These are phyloP conservation scores for Alopecurus myosuroides DNA, from an alignment of 176 grass and related monocot species.

Conservation along the genomic window DNA sequence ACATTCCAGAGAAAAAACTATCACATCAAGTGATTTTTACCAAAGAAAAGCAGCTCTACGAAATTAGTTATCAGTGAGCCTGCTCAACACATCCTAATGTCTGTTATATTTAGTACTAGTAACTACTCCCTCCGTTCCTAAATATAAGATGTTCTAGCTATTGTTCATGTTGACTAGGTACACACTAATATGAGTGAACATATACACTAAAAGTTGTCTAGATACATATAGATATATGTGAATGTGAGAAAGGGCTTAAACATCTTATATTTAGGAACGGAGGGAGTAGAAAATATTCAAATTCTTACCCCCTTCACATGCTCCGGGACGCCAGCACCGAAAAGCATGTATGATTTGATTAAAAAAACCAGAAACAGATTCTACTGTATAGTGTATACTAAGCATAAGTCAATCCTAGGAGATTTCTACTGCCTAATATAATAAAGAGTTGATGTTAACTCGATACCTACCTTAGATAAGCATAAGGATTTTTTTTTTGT, in stretches of 20 bases:
- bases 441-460: conserved; percentile 24
- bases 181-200: too few species aligned
- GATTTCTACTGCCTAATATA: not conserved
- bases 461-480: conserved; percentile 4
- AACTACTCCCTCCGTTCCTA: too few species aligned
- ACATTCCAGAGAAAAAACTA: not conserved
- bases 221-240: too few species aligned
- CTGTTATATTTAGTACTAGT: not conserved
- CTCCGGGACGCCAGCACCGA: conserved; percentile 61
- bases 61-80: not conserved
- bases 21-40: not conserved
- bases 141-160: too few species aligned
- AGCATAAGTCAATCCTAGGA: conserved; percentile 14
- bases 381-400: conserved; percentile 4
- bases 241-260: too few species aligned
- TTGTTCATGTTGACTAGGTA: too few species aligned
- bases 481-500: not conserved
- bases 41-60: not conserved
- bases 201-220: too few species aligned
- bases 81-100: not conserved
- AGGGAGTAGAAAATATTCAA: not conserved
- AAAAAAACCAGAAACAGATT: too few species aligned
- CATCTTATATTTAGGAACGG: too few species aligned
- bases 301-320: conserved; percentile 77
- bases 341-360: too few species aligned